A percentile compares a stretch with the other conserved stretches of the same genome.
phyloP scores from a whole-genome alignment of 208 protist species.

The Crithidia expoeki region DNA sequence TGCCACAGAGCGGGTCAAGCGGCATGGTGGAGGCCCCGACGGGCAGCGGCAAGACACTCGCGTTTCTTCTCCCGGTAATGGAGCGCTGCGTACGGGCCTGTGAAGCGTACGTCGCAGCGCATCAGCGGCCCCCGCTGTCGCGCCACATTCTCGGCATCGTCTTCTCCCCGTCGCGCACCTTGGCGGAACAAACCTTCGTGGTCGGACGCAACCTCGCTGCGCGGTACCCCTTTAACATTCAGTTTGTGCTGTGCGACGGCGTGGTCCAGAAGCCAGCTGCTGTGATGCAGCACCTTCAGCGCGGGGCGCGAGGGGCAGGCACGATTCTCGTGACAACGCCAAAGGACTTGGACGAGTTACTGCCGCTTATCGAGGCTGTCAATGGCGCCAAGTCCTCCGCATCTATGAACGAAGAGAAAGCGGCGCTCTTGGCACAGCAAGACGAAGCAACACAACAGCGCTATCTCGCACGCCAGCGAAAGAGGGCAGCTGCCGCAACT shows the following conservation, averaged over 20 bases:
- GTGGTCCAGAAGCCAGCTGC: conserved; percentile 47
- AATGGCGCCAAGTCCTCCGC: neutral
- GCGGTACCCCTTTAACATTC: conserved; percentile 75
- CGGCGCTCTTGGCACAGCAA: conserved; percentile 48
- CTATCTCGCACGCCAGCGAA: conserved; percentile 23
- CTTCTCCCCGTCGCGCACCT: conserved; percentile 79
- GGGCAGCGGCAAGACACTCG: conserved; percentile 98
- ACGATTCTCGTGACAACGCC: conserved; percentile 85
- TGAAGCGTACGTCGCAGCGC: conserved; percentile 47
- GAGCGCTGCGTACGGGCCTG: conserved; percentile 72
- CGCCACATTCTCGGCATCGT: conserved; percentile 77
- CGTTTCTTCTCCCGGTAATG: conserved; percentile 92
- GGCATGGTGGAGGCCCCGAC: conserved; percentile 96
- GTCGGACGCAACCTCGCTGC: conserved; percentile 72
- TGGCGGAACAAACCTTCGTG: conserved; percentile 89
- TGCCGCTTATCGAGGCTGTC: conserved; percentile 32
- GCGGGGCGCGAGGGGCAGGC: conserved; percentile 63
- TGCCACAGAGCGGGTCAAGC: conserved; percentile 56
- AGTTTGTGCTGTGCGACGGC: conserved; percentile 81
- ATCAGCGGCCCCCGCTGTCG: conserved; percentile 61
- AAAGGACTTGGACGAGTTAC: conserved; percentile 61
- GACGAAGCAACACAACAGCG: conserved; percentile 60
- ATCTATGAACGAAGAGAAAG: conserved; percentile 3
- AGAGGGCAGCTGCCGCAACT: neutral
- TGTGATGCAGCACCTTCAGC: conserved; percentile 50